Conservation (phyloP, 2,329 filamentous ascomycete genomes). For the Coniochaeta sp. region DNA sequence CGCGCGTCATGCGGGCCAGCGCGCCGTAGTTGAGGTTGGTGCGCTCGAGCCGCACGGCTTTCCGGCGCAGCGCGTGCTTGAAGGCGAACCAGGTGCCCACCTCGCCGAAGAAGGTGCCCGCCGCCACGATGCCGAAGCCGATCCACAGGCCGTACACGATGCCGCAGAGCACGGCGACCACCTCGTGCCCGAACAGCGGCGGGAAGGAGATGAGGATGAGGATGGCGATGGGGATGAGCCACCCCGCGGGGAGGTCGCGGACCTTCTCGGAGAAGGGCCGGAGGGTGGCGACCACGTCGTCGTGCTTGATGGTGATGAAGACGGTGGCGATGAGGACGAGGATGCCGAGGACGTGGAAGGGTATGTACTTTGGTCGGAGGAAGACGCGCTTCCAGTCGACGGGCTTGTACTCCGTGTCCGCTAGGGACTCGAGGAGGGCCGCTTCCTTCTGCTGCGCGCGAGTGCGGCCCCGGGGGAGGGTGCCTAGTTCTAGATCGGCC, state of each 20-base stretch:
- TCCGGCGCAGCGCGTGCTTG: slow-evolving; percentile 25
- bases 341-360: background rate
- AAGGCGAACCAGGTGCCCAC: slow-evolving; percentile 33
- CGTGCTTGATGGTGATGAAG: slow-evolving; percentile 2
- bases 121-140: slow-evolving; percentile 31
- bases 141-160: slow-evolving; percentile 33
- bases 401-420: background rate
- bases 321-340: background rate
- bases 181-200: slow-evolving; percentile 32
- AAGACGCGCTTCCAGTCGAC: background rate
- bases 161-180: slow-evolving; percentile 31
- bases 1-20: slow-evolving; percentile 29
- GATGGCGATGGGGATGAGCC: slow-evolving; percentile 30
- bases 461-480: background rate
- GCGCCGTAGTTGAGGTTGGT: slow-evolving; percentile 32
- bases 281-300: slow-evolving; percentile 11
- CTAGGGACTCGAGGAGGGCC: background rate
- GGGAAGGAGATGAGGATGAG: slow-evolving; percentile 32
- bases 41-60: slow-evolving; percentile 28
- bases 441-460: background rate
- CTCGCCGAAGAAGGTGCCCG: slow-evolving; percentile 32
- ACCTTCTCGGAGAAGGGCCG: slow-evolving; percentile 28
- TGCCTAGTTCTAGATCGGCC: background rate
- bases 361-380: background rate
- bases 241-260: slow-evolving; percentile 28